Base-by-base conservation (phyloP, 805 yeast genomes). In the Isabelozyma heimii region DNA sequence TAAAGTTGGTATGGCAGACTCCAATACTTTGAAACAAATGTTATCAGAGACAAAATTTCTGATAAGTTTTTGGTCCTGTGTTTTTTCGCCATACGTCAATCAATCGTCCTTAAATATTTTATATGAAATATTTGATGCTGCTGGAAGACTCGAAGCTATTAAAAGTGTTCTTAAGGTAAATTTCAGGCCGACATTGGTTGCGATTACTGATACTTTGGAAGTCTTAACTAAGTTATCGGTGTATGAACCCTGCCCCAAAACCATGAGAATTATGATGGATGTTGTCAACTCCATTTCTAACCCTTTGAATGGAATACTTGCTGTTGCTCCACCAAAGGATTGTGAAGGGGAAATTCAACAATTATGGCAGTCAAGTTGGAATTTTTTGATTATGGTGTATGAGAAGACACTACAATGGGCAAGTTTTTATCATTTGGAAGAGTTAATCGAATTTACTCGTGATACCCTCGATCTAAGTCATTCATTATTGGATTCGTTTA, bases 381-480 rank as follows among this genome's bases (percentile, higher is more conserved):
- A 60, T 12, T 86, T 89, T 52, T 66, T 92, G 49, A 80, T 81
- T 42, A 77, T 84, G 74, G 80, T 89, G 2, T 89, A 87, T 55
- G 72, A 73, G 40, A 77, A 80, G 47, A 89, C 95, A 1, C 69
- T 87, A 12, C 63, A 64, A 3, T 92, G 99, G 99, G 90, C 97
- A 0, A 66, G 76, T 1, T 66, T 70, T 37, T 85, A 83, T 56
- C 79, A 80, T 27, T 72, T 79, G 16, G 72, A 75, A 0, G 79
- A 78, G 44, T 72, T 89, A 56, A 79, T 85, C 40, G 96, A 91
- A 48, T 91, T 90, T 56, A 88, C 97, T 2, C 80, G 96, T 62
- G 97, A 90, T 60, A 84, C 89, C 0, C 73, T 92, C 45, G 97
- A 91, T 56, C 73, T 89, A 30, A 85, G 96, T 50, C 84, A 85